Evolutionary conservation across 176 grass and related monocot genomes (phyloP).

Genomic region (Tillandsia leiboldiana): DNA sequence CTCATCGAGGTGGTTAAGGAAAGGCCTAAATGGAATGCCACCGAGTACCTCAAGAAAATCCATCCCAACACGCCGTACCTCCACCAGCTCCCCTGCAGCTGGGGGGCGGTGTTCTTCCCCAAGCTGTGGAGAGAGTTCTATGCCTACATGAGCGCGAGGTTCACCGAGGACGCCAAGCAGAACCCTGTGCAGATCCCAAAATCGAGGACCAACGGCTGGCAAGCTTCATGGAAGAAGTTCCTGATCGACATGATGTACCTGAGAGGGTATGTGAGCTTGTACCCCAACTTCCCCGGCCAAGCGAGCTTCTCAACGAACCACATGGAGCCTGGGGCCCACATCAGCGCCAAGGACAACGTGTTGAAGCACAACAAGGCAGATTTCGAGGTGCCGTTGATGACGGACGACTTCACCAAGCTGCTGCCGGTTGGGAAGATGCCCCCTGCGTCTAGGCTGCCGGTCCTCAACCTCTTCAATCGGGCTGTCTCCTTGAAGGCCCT

Average conservation of each 20-base stretch:
- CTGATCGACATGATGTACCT: constrained; percentile 99
- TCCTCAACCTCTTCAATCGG: constrained; percentile 93
- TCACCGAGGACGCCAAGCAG: constrained; percentile 82
- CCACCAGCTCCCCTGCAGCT: constrained; percentile 98
- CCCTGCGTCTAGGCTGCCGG: constrained; percentile 66
- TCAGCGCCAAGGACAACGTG: constrained; percentile 77
- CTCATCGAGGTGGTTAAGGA: constrained; percentile 86
- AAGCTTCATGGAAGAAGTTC: constrained; percentile 99
- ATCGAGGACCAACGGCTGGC: constrained; percentile 91
- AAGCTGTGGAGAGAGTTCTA: constrained; percentile 99
- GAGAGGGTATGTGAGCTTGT: constrained; percentile 72
- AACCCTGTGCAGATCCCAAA: constrained; percentile 84
- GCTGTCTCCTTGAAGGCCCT: constrained; percentile 69
- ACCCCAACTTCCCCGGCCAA: constrained; percentile 86
- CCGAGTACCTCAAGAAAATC: constrained; percentile 46
- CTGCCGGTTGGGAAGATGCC: constrained; percentile 78
- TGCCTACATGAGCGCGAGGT: constrained; percentile 75
- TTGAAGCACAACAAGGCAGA: constrained; percentile 59
- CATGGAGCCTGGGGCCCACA: constrained; percentile 98
- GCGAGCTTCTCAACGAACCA: constrained; percentile 96
- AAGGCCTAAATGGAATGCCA: constrained; percentile 74
- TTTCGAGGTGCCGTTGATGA: constrained; percentile 80
- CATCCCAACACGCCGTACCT: constrained; percentile 92
- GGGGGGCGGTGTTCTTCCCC: constrained; percentile 99
- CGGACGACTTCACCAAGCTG: constrained; percentile 58